Base-by-base conservation (phyloP, 2,329 filamentous ascomycete genomes). In the Aureobasidium sp. region DNA sequence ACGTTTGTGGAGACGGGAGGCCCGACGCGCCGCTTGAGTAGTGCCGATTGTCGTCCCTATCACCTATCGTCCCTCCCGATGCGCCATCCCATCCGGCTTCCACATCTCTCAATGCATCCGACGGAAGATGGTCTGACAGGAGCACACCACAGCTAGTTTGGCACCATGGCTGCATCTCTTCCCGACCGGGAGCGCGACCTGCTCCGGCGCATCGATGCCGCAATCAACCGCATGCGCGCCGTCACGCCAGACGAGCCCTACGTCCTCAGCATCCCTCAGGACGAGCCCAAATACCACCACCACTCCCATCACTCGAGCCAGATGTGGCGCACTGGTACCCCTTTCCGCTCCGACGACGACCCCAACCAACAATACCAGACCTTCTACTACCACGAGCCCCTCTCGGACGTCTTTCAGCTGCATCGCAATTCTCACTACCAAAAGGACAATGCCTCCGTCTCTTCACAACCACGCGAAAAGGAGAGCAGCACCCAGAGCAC, bases 341-440 rank as follows among this genome's bases (percentile, higher is more conserved):
- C 82, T 4, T 87, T 85, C 71, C 72, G 74, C 56, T 72, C 71
- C 19, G 74, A 80, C 65, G 84, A 87, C 71, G 79, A 84, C 67
- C 70, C 72, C 50, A 76, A 79, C 67, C 75, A 84, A 58, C 84
- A 86, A 69, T 86, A 86, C 70, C 77, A 84, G 75, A 86, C 82
- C 62, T 86, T 83, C 66, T 73, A 83, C 60, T 81, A 80, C 61
- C 82, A 84, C 69, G 81, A 85, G 68, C 78, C 78, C 37, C 79
- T 79, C 63, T 50, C 62, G 5, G 57, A 64, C 48, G 37, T 64
- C 31, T 61, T 64, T 37, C 60, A 65, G 14, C 27, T 61, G 5
- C 59, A 53, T 40, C 60, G 63, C 39, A 60, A 64, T 29, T 62
- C 58, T 35, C 60, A 48, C 27, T 73, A 66, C 65, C 70, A 60